Conservation (phyloP, 1,139 yeast species). For the Pneumocystis canis region DNA sequence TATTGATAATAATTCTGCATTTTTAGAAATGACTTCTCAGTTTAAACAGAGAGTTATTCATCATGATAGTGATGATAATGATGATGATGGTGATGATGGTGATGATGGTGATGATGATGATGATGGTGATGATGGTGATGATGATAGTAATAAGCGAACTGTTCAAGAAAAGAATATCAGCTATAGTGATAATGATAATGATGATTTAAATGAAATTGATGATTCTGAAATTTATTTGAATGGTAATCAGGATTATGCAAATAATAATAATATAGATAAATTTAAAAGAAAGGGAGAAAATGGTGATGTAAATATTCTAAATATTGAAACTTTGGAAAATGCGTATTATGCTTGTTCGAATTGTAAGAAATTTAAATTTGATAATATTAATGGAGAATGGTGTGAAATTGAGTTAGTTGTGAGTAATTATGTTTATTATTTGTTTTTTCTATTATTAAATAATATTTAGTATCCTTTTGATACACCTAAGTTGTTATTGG, state of each 20-base stretch:
- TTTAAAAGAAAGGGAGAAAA: constrained; percentile 13
- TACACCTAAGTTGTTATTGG: constrained; percentile 90
- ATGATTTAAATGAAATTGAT: constrained; percentile 32
- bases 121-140: constrained; percentile 22
- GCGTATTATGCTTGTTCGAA: constrained; percentile 33
- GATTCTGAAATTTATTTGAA: constrained; percentile 31
- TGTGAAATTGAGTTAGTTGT: constrained; percentile 64
- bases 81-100: constrained; percentile 32
- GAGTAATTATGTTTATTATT: not conserved
- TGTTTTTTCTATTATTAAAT: not conserved
- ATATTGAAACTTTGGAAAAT: constrained; percentile 5
- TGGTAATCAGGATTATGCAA: constrained; percentile 24
- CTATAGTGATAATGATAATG: constrained; percentile 13
- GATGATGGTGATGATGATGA: constrained; percentile 32
- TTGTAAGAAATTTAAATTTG: constrained; percentile 71
- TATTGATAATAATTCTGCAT: constrained; percentile 14
- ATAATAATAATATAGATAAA: constrained; percentile 19
- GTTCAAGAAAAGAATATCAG: not conserved
- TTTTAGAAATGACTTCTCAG: not conserved
- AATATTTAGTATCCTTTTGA: constrained; percentile 49
- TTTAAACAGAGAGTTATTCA: constrained; percentile 15
- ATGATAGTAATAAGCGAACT: constrained; percentile 17
- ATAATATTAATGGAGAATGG: constrained; percentile 80
- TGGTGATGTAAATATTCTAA: constrained; percentile 13
- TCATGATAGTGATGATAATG: constrained; percentile 26